A percentile compares a stretch with the other conserved stretches of the same genome.
phyloP scores from a whole-genome alignment of 2,329 filamentous ascomycete genomes.

The Aspergillus neoniger region DNA sequence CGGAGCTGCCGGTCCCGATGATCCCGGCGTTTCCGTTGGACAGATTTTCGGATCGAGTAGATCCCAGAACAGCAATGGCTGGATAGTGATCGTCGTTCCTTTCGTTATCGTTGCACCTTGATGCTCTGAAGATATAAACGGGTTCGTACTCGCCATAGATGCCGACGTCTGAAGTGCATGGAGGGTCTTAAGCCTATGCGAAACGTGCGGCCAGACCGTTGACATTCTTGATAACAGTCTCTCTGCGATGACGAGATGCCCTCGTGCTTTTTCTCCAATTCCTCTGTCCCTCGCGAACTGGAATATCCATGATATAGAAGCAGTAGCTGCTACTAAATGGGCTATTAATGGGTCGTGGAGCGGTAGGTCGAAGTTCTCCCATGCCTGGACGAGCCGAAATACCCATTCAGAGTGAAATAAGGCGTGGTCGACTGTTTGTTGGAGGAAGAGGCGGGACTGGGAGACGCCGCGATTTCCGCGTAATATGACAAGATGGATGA shows the following conservation, averaged over 20 bases:
- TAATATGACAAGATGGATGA: constrained; percentile 7
- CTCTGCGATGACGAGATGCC: not conserved
- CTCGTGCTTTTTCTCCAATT: not conserved
- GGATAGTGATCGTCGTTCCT: not conserved
- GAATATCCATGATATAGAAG: constrained; percentile 14
- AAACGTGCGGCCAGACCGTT: not conserved
- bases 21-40: too few species aligned
- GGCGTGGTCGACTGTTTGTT: constrained; percentile 12
- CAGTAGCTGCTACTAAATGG: constrained; percentile 2
- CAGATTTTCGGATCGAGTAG: constrained; percentile 1
- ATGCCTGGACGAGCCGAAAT: not conserved
- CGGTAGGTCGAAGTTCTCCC: constrained; percentile 1
- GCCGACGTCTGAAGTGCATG: not conserved
- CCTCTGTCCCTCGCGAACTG: constrained; percentile 9
- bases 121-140: too few species aligned
- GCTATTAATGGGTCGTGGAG: constrained; percentile 12
- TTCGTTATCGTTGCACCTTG: not conserved
- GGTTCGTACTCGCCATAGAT: not conserved
- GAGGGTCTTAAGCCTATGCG: not conserved
- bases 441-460: constrained; percentile 7
- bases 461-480: not conserved
- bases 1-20: not conserved
- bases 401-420: constrained; percentile 13
- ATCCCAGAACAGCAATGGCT: constrained; percentile 8
- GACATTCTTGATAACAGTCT: not conserved